A percentile compares a stretch with the other conserved stretches of the same genome.
phyloP scores from a whole-genome alignment of 2,329 filamentous ascomycete species.

The Chalaropsis thielavioides region DNA sequence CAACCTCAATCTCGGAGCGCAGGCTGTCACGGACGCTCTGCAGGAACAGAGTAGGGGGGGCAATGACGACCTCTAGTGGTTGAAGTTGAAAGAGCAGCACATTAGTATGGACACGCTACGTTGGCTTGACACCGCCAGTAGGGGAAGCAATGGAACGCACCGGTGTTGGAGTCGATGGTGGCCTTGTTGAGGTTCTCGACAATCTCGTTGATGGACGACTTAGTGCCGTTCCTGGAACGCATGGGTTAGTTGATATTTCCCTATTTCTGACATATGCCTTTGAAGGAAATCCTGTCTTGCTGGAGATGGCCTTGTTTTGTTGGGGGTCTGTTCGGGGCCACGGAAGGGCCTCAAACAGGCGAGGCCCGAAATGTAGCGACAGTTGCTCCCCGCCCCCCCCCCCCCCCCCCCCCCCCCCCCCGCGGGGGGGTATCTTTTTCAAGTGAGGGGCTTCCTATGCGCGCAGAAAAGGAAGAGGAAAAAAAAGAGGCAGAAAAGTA shows the following conservation, averaged over 20 bases:
- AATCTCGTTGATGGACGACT: constrained; percentile 80
- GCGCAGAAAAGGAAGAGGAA: background rate
- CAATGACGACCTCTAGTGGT: constrained; percentile 73
- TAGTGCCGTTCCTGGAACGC: constrained; percentile 69
- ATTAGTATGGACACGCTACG: background rate
- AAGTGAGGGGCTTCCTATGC: constrained; percentile 8
- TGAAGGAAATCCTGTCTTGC: background rate
- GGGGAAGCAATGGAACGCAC: constrained; percentile 1
- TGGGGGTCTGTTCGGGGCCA: background rate
- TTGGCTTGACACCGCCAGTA: background rate
- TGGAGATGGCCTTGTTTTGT: background rate
- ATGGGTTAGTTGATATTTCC: background rate
- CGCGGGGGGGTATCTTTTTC: background rate
- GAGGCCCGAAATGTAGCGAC: constrained; percentile 9
- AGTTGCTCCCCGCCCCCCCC: constrained; percentile 19
- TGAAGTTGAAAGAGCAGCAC: background rate
- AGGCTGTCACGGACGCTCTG: constrained; percentile 69
- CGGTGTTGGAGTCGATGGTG: constrained; percentile 47
- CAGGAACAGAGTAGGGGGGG: constrained; percentile 83
- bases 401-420: too few species aligned
- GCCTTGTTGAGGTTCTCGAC: constrained; percentile 78
- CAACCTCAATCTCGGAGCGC: constrained; percentile 63
- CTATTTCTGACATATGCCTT: background rate
- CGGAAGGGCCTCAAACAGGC: background rate
- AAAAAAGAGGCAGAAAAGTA: constrained; percentile 11